Conservation (phyloP, 345 rosid species). For the Salix caprea region DNA sequence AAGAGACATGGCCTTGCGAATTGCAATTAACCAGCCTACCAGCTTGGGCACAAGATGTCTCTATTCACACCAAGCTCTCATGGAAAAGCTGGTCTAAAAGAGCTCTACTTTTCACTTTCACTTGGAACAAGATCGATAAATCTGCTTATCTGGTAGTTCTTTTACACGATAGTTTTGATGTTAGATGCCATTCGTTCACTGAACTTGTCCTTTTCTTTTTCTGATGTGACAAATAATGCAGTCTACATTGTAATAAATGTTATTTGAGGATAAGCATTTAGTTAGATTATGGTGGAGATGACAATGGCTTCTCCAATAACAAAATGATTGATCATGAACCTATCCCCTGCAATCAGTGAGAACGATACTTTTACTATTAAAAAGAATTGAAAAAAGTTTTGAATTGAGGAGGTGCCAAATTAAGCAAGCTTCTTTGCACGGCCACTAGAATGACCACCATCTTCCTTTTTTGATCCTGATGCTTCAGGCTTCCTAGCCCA, state of each 20-base stretch:
- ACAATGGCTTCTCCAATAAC: constrained; percentile 31
- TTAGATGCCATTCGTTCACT: constrained; percentile 11
- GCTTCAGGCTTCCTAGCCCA: constrained; percentile 98
- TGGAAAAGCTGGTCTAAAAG: neutral
- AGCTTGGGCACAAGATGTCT: neutral
- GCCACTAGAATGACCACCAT: constrained; percentile 67
- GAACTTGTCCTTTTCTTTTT: neutral
- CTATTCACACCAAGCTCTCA: neutral
- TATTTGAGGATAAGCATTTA: constrained; percentile 15
- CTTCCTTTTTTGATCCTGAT: constrained; percentile 80
- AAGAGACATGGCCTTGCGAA: neutral
- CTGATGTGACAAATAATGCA: constrained; percentile 1
- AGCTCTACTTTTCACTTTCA: neutral
- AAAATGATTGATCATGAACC: constrained; percentile 22
- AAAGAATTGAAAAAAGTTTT: constrained; percentile 19
- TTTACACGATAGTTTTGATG: neutral
- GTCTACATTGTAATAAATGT: constrained; percentile 14
- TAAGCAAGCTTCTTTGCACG: constrained; percentile 96
- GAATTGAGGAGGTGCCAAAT: constrained; percentile 15
- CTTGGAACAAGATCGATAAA: neutral
- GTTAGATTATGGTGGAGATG: constrained; percentile 31
- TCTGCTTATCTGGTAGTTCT: neutral
- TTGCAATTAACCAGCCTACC: neutral
- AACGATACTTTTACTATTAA: constrained; percentile 29
- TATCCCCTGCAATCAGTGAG: constrained; percentile 23